Base-by-base conservation (phyloP, 768 basidiomycete species). In the Serendipita indica region DNA sequence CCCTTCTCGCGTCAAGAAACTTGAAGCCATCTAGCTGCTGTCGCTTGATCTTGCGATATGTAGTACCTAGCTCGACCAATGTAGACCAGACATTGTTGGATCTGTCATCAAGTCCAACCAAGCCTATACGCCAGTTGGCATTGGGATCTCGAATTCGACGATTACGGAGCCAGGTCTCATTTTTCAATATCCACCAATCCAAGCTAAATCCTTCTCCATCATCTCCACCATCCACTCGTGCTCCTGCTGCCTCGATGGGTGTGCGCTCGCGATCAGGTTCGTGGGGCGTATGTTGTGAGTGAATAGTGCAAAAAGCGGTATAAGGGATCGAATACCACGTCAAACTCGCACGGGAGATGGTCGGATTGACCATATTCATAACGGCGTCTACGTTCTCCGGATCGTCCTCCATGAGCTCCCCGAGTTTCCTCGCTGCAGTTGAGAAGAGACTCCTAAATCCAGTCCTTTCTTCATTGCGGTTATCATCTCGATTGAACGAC, bases 1-100 rank as follows among this genome's bases (percentile, higher is more conserved):
- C 22, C 16, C 62, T 39, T 20, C 46, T 57, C 1, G n/a, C 22
- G 33, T 61, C 61, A 3, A 62, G 60, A 22, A 61, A 0, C 6
- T 18, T 45, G 61, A 39, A 58, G 5, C 62, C 60, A 43, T 43
- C 41, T 25, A 43, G 18, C 27, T 43, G 18, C 5, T 6, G 41
- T 5, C 41, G 41, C 6, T n/a, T 43, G 41, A 43, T 43, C 41
- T 43, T 43, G 41, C 18, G 16, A n/a, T 43, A 43, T 6, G 7
- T n/a, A 6, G 7, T 25, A 18, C 27, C 18, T n/a, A 7, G 18
- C 7, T 43, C 18, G n/a, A n/a, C n/a, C 18, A 6, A n/a, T 6
- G 41, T 18, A 6, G 41, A 1, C 7, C 41, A n/a, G 27, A 43
- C 18, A 7, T 18, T 25, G 41, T n/a, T 43, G 41, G 18, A 25